These are phyloP conservation scores for Apiotrichum siamense DNA, from an alignment of 1,284 basidiomycete species.

Conservation along the genomic window DNA sequence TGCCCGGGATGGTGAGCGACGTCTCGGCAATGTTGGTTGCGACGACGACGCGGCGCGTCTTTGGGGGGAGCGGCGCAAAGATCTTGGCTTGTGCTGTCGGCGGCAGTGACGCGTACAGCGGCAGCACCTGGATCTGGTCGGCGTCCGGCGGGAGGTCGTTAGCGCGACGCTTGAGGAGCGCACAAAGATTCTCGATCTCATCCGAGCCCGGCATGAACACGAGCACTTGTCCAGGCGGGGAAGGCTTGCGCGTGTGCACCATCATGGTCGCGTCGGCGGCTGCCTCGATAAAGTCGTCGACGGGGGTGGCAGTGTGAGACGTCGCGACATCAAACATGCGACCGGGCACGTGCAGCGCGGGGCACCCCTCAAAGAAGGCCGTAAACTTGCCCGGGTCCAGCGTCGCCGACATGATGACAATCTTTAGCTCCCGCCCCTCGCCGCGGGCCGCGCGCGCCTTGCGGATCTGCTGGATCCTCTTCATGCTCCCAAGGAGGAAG, in stretches of 20 bases:
- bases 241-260: conserved; percentile 71
- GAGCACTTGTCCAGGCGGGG: conserved; percentile 69
- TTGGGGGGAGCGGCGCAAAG: conserved; percentile 63
- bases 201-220: conserved; percentile 96
- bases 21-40: conserved; percentile 98
- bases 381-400: conserved; percentile 92
- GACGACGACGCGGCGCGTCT: conserved; percentile 81
- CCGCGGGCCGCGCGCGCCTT: conserved; percentile 50
- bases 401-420: conserved; percentile 96
- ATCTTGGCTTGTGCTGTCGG: conserved; percentile 70
- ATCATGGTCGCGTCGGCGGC: conserved; percentile 85
- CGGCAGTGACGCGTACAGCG: conserved; percentile 80
- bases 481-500: conserved; percentile 84
- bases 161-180: conserved; percentile 62
- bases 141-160: conserved; percentile 58
- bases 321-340: conserved; percentile 87
- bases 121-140: conserved; percentile 63
- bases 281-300: conserved; percentile 81
- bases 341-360: conserved; percentile 84
- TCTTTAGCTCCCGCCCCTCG: conserved; percentile 58
- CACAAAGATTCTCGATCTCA: conserved; percentile 84
- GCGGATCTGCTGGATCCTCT: conserved; percentile 71
- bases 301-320: conserved; percentile 64
- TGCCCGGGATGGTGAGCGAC: conserved; percentile 92
- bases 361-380: conserved; percentile 74